Evolutionary conservation across 805 yeast species (phyloP).

Genomic region (Nakazawaea populi): DNA sequence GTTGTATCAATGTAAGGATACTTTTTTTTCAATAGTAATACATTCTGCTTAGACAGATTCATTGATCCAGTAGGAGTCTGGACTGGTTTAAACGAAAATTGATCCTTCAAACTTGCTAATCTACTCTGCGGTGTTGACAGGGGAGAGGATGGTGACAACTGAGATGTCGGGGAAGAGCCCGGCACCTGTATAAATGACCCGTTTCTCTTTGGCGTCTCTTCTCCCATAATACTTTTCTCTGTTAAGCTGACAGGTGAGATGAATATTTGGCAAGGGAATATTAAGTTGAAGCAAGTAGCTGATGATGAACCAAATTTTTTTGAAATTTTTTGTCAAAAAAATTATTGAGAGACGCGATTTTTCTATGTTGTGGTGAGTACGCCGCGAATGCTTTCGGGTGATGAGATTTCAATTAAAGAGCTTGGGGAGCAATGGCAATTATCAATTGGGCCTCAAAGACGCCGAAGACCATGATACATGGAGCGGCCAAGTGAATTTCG

Average conservation of each 20-base stretch:
- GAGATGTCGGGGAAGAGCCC: constrained; percentile 37
- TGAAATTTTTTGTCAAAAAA: background rate
- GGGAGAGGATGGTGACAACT: constrained; percentile 20
- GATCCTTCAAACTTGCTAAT: constrained; percentile 31
- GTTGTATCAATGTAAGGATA: constrained; percentile 25
- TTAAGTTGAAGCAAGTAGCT: too few relatives aligned
- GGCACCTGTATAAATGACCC: constrained; percentile 40
- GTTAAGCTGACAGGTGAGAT: background rate
- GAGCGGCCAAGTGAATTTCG: constrained; percentile 2
- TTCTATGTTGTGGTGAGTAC: background rate
- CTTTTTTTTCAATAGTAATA: constrained; percentile 23
- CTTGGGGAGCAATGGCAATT: constrained; percentile 83
- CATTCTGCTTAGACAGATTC: constrained; percentile 19
- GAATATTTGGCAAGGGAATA: too few relatives aligned
- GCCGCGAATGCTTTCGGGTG: background rate
- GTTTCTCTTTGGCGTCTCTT: constrained; percentile 16
- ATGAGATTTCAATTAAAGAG: constrained; percentile 30
- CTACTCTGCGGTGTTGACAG: constrained; percentile 18
- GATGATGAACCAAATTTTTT: background rate
- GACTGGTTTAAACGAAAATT: constrained; percentile 30
- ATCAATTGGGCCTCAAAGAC: constrained; percentile 62
- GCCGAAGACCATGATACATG: constrained; percentile 40
- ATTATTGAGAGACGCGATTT: background rate
- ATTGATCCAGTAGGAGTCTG: background rate
- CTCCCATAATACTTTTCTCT: background rate